These are phyloP conservation scores for Malus asiatica DNA, from an alignment of 306 rosid species.

Conservation along the genomic window DNA sequence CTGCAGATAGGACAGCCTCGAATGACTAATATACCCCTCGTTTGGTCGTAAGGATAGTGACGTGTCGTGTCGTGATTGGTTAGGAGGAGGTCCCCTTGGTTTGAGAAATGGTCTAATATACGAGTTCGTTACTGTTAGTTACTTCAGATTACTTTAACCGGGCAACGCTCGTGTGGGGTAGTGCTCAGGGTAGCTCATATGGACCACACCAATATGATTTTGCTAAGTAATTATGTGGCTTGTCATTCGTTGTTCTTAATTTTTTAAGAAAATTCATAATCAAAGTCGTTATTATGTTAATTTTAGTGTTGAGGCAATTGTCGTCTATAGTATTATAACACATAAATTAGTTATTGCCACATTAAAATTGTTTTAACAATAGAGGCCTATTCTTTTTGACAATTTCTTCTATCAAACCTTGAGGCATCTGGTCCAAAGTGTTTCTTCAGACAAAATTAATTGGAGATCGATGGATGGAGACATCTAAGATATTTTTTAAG, in stretches of 20 bases:
- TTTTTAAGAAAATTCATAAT: too few relatives aligned
- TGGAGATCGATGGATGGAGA: background rate
- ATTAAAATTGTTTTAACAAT: too few relatives aligned
- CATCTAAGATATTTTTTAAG: background rate
- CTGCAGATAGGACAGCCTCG: background rate
- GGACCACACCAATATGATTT: background rate
- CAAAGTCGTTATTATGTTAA: too few relatives aligned
- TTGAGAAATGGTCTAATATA: background rate
- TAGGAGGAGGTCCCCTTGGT: background rate
- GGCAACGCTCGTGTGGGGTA: background rate
- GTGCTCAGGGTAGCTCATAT: background rate
- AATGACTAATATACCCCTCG: background rate
- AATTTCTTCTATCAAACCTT: too few relatives aligned
- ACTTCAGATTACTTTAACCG: background rate
- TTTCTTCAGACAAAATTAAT: background rate
- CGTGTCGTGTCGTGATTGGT: background rate
- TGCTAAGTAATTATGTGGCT: too few relatives aligned
- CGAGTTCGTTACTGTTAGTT: conserved; percentile 1
- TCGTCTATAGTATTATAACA: too few relatives aligned
- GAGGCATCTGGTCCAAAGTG: too few relatives aligned
- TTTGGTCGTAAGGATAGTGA: background rate
- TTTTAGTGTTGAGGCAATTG: background rate
- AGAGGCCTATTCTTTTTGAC: too few relatives aligned
- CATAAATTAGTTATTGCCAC: too few relatives aligned
- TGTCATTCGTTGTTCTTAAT: too few relatives aligned